A percentile compares a stretch with the other conserved stretches of the same genome.
phyloP scores from a whole-genome alignment of 2,329 filamentous ascomycete species.

The Fusarium armeniacum region DNA sequence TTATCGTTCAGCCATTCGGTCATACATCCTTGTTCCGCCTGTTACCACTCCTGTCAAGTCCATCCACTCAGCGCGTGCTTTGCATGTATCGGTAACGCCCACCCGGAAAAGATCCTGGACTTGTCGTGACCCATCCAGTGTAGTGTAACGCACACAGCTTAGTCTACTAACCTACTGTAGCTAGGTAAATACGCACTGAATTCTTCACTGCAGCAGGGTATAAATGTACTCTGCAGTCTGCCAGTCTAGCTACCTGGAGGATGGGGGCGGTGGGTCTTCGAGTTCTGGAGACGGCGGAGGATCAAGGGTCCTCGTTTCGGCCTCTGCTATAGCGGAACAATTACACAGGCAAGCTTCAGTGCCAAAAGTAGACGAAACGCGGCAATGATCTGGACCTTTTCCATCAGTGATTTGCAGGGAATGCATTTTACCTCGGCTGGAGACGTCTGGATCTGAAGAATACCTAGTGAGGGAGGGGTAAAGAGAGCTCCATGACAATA shows the following conservation, averaged over 20 bases:
- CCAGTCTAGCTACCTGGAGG: conserved; percentile 35
- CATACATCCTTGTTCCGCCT: conserved; percentile 28
- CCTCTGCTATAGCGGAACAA: conserved; percentile 6
- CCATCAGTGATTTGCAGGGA: not conserved
- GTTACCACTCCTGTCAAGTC: conserved; percentile 30
- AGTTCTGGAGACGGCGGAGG: conserved; percentile 17
- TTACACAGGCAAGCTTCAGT: conserved; percentile 1
- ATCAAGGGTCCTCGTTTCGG: conserved; percentile 21
- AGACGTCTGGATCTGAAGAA: not conserved
- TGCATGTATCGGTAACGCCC: conserved; percentile 34
- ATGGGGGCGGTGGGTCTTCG: conserved; percentile 26
- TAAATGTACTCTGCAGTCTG: not conserved
- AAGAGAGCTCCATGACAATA: not conserved
- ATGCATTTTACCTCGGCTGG: conserved; percentile 14
- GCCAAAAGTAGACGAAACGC: not conserved
- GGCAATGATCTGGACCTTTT: conserved; percentile 12
- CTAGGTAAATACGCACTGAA: not conserved
- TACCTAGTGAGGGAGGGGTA: conserved; percentile 12
- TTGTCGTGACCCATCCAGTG: conserved; percentile 32
- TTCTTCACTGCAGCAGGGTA: not conserved
- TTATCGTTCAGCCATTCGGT: conserved; percentile 30
- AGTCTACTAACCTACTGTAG: not conserved
- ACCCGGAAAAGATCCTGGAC: conserved; percentile 34
- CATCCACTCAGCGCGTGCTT: conserved; percentile 38
- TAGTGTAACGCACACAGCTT: conserved; percentile 1